Base-by-base conservation (phyloP, 441 rosid genomes). In the Populus hybrid region DNA sequence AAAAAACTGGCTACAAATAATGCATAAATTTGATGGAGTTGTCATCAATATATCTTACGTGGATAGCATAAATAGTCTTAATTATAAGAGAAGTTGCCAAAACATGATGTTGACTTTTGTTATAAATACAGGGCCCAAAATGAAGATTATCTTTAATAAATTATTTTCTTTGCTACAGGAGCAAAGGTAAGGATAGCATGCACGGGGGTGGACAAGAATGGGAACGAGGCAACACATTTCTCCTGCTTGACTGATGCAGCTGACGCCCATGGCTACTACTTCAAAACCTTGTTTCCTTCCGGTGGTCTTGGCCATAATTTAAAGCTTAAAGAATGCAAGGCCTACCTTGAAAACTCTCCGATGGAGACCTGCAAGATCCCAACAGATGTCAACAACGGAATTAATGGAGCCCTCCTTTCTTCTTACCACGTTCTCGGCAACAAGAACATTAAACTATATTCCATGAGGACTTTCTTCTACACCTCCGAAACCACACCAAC, bases 231-330 rank as follows among this genome's bases (percentile, higher is more conserved):
- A 21, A 84, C 83, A 74, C 83, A 86, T 1, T 84, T 87, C 73
- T 85, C 87, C 70, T 80, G 90, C 57, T 75, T 79, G 50, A 86
- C 87, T 67, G 80, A 82, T 73, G 84, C 81, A 61, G 84, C 88
- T 4, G 87, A 90, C 82, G 85, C 85, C 0, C 87, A 90, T 36
- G 94, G 92, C 19, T 92, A 88, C 77, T 88, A 89, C 84, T 69
- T 82, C 7, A 87, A 86, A 12, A 80, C 82, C 8, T 82, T 88
- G 34, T 78, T 83, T 38, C 80, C 63, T 5, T 74, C 64, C 7
- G 84, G 50, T 3, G 50, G 86, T 26, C 85, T 84, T 26, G 74
- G 53, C 42, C 82, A 85, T 11, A 70, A 53, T 7, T 71, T 79
- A 46, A 82, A 83, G 77, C 72, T 84, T 23, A 83, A 73, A 38